phyloP scores from a whole-genome alignment of 768 basidiomycete species.

The Tricholoma sp. region DNA sequence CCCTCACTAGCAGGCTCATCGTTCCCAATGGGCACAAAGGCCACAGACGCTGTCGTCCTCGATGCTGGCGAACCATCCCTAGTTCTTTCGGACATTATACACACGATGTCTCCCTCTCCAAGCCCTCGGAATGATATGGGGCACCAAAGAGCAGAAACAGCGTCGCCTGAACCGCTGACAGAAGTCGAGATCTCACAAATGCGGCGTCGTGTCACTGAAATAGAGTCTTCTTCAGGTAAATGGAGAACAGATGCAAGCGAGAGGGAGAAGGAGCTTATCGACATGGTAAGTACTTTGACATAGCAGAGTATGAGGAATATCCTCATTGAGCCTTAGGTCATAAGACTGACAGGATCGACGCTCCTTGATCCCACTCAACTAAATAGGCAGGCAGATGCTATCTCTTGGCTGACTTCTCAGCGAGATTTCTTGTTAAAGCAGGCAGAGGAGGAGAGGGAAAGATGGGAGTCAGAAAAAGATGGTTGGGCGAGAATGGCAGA shows the following conservation, averaged over 20 bases:
- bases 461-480: conserved; percentile 60
- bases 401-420: conserved; percentile 50
- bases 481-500: conserved; percentile 66
- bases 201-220: conserved; percentile 39
- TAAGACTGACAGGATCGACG: conserved; percentile 38
- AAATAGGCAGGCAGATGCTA: conserved; percentile 56
- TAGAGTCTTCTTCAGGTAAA: conserved; percentile 26
- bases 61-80: conserved; percentile 26
- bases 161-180: conserved; percentile 32
- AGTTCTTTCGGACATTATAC: conserved; percentile 52
- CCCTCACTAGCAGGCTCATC: conserved; percentile 3
- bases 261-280: conserved; percentile 47
- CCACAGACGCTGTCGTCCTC: conserved; percentile 10
- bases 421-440: conserved; percentile 52
- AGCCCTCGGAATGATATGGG: conserved; percentile 19
- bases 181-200: conserved; percentile 45
- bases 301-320: neutral
- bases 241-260: conserved; percentile 18
- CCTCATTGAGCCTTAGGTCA: conserved; percentile 23
- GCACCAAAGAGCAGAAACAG: conserved; percentile 8
- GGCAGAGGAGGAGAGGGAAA: conserved; percentile 51
- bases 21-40: conserved; percentile 10
- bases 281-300: conserved; percentile 43
- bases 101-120: conserved; percentile 49
- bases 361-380: conserved; percentile 40